Conservation (phyloP, 1,284 basidiomycete species). For the Cryptococcus neoformans region DNA sequence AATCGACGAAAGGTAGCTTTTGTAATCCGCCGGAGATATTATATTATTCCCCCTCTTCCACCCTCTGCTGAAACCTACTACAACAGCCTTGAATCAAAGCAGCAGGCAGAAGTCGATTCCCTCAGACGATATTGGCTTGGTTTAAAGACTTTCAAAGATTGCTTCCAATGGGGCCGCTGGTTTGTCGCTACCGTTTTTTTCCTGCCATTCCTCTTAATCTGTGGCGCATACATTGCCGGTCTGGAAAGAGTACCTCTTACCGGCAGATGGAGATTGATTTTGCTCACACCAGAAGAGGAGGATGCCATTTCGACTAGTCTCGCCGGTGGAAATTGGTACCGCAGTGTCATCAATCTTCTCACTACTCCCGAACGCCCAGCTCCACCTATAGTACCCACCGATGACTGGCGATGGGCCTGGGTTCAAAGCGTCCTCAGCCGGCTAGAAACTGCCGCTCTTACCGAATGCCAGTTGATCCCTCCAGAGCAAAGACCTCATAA, state of each 20-base stretch:
- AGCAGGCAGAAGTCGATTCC: constrained; percentile 56
- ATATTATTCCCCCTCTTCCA: constrained; percentile 34
- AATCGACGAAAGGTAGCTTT: constrained; percentile 1
- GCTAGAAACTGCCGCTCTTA: constrained; percentile 62
- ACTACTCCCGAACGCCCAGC: constrained; percentile 59
- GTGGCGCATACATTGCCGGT: constrained; percentile 69
- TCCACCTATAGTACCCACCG: constrained; percentile 59
- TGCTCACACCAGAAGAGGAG: constrained; percentile 86
- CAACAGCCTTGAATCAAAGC: constrained; percentile 37
- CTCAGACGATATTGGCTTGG: constrained; percentile 37
- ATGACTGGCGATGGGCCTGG: constrained; percentile 83
- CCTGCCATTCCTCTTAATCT: constrained; percentile 67
- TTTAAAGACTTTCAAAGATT: constrained; percentile 52
- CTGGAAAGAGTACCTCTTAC: constrained; percentile 79
- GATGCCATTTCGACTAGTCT: constrained; percentile 74
- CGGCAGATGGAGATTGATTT: constrained; percentile 78
- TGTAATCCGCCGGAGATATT: constrained; percentile 13
- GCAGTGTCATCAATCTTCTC: constrained; percentile 72
- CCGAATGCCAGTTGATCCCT: constrained; percentile 9
- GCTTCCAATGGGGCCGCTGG: constrained; percentile 53
- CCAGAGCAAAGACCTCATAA: constrained; percentile 1
- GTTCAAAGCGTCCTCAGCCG: constrained; percentile 68
- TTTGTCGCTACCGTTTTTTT: constrained; percentile 61
- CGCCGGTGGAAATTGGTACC: constrained; percentile 77
- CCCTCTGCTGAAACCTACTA: constrained; percentile 29